A percentile compares a stretch with the other conserved stretches of the same genome.
These are phyloP conservation scores for Pichia kluyveri DNA, from an alignment of 805 yeast genomes.

Conservation along the genomic window DNA sequence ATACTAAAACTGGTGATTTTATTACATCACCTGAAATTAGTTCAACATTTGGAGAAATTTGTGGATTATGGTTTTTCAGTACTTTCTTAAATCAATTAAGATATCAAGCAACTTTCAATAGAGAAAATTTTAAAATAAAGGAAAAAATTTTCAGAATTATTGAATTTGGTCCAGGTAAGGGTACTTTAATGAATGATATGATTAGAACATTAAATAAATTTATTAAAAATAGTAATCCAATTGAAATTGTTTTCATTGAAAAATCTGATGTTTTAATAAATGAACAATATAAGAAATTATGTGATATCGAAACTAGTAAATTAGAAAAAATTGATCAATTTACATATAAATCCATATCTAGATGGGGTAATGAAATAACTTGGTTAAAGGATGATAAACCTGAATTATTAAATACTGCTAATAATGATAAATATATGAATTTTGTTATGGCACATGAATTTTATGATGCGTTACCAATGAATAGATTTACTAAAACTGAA, in stretches of 20 bases:
- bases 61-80: constrained; percentile 63
- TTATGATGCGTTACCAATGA: constrained; percentile 78
- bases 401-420: constrained; percentile 26
- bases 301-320: constrained; percentile 23
- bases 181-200: constrained; percentile 66
- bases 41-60: constrained; percentile 78
- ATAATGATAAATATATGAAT: constrained; percentile 31
- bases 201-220: constrained; percentile 39
- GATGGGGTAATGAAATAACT: constrained; percentile 43
- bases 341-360: constrained; percentile 30
- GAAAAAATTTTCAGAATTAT: constrained; percentile 39
- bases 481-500: constrained; percentile 50
- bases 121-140: constrained; percentile 16
- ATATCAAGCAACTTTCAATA: constrained; percentile 27
- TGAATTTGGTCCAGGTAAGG: constrained; percentile 83
- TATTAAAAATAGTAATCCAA: constrained; percentile 23
- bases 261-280: constrained; percentile 57
- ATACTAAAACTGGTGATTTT: constrained; percentile 51
- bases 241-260: constrained; percentile 54
- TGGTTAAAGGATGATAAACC: constrained; percentile 51
- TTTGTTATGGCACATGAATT: constrained; percentile 78
- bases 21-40: constrained; percentile 83
- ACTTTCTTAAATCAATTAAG: constrained; percentile 49
- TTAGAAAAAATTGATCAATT: constrained; percentile 25
- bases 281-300: constrained; percentile 44